Percentiles rank a stretch among this genome's conserved stretches.
These are phyloP conservation scores for Fonsecaea erecta DNA, from an alignment of 2,329 filamentous ascomycete genomes.

Conservation along the genomic window DNA sequence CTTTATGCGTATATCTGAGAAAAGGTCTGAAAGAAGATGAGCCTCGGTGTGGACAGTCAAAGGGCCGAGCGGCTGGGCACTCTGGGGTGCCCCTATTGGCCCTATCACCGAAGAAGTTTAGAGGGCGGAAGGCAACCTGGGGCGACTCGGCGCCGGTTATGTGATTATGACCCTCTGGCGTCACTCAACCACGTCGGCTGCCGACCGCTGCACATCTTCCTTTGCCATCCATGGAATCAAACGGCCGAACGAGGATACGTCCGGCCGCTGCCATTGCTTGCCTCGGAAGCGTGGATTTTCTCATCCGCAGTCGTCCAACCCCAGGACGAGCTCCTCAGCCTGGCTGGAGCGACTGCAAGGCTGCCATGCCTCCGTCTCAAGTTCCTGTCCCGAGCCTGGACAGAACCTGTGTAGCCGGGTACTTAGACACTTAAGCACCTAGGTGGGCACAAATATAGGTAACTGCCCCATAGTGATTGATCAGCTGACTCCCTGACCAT, in stretches of 20 bases:
- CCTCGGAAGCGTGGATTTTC: not conserved
- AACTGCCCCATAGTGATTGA: not conserved
- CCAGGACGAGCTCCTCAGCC: not conserved
- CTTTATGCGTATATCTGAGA: slow-evolving; percentile 39
- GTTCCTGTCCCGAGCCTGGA: not conserved
- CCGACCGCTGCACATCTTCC: not conserved
- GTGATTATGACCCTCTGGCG: not conserved
- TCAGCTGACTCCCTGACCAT: not conserved
- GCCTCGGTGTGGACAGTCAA: slow-evolving; percentile 26
- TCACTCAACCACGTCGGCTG: not conserved
- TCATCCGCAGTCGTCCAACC: not conserved
- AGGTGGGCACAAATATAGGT: too few species aligned
- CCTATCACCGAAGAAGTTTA: not conserved
- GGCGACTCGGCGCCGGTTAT: not conserved
- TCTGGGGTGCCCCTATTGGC: not conserved
- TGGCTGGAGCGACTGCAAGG: not conserved
- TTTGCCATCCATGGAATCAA: not conserved
- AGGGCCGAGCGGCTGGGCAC: not conserved
- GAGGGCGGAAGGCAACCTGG: not conserved
- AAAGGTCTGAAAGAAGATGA: slow-evolving; percentile 21
- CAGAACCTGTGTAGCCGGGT: too few species aligned
- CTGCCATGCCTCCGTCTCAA: not conserved
- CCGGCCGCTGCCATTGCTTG: not conserved
- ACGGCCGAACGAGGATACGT: not conserved
- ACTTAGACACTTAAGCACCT: not conserved